A percentile compares a stretch with the other conserved stretches of the same genome.
These are phyloP conservation scores for Phragmites australis DNA, from an alignment of 176 grass and related monocot species.

Conservation along the genomic window DNA sequence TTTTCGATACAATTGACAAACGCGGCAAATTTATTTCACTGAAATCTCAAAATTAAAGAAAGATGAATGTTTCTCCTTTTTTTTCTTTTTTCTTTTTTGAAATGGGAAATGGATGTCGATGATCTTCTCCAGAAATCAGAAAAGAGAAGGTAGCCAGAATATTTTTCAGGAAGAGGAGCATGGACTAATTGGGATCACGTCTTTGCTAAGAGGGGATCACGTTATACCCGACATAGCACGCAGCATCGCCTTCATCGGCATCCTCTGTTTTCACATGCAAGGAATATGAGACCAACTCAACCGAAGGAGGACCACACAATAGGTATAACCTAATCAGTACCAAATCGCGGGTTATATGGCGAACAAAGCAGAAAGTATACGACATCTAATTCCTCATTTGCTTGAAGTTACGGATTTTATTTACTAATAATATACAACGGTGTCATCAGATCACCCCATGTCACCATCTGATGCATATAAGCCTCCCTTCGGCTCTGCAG, in stretches of 20 bases:
- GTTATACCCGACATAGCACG: neutral
- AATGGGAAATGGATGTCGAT: no score
- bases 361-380: neutral
- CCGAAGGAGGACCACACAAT: neutral
- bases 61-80: neutral
- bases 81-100: no score
- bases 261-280: neutral
- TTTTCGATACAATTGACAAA: neutral
- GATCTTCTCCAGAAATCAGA: no score
- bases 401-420: slow-evolving; percentile 35
- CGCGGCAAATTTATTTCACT: neutral
- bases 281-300: neutral
- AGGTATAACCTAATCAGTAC: neutral
- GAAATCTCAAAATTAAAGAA: neutral
- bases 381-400: neutral
- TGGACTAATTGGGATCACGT: slow-evolving; percentile 15
- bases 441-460: slow-evolving; percentile 34
- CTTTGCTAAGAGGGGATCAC: neutral
- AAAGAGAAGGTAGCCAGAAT: neutral
- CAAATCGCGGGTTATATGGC: neutral
- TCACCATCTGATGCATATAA: slow-evolving; percentile 34
- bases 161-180: neutral
- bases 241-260: neutral
- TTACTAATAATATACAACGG: slow-evolving; percentile 56
- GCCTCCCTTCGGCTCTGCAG: slow-evolving; percentile 36